Base-by-base conservation (phyloP, 352 stramenopile genomes). In the Globisporangium cederbergense region DNA sequence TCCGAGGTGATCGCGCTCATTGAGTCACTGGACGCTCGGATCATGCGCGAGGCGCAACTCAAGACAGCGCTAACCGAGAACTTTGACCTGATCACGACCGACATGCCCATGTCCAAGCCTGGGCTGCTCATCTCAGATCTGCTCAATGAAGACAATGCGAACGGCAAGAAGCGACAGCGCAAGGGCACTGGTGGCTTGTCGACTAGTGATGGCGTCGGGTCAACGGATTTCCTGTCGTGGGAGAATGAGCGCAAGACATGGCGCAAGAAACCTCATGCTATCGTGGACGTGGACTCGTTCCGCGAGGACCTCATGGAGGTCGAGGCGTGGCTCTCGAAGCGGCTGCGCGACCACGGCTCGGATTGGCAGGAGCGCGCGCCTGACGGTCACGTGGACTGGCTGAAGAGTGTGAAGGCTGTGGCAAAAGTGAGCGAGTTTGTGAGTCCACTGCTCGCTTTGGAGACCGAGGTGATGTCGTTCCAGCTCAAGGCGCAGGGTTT, bases 111-210 rank as follows among this genome's bases (percentile, higher is more conserved):
- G 36, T 84, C 80, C 0, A 92, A 90, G 66, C 78, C 85, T 7
- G 81, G 83, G 0, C 65, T 92, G n/a, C 65, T 92, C 16, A 86
- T 94, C 36, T 87, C 85, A 10, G 83, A 94, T 55, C 40, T 93
- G 8, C 51, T 88, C 10, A 90, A 91, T 46, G 85, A 91, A 34
- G 76, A 86, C 20, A 79, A 55, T 32, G 66, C 69, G 13, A 60
- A 66, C 16, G 51, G 53, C 3, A 81, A 79, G 62, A 89, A 91
- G 57, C 79, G 79, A 5, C 54, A 62, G 11, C 75, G 68, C 14
- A 71, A 58, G 42, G 46, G 62, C 16, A 22, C 16, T 49, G 43
- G 43, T 10, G 43, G 32, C 32, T 9, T 5, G 4, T 36, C 4
- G 9, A 4, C 6, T 49, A 20, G 43, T 22, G 5, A 63, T 40